A percentile compares a stretch with the other conserved stretches of the same genome.
phyloP scores from a whole-genome alignment of 352 stramenopile species.

The Globisporangium echinulatum region DNA sequence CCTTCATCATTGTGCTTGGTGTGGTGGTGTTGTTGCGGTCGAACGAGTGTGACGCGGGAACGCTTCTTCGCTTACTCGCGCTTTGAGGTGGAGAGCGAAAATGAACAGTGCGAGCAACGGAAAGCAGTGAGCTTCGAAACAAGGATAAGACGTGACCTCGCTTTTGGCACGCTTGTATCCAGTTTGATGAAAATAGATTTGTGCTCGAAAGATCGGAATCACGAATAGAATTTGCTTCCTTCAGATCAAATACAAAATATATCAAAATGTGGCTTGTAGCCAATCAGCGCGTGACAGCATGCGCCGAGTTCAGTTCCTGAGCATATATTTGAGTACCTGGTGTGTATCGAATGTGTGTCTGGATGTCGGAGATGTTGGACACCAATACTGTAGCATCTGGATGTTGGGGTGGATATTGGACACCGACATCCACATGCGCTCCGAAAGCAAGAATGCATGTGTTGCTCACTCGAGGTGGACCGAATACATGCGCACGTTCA shows the following conservation, averaged over 20 bases:
- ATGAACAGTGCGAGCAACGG: neutral
- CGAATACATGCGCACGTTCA: no score
- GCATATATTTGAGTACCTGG: neutral
- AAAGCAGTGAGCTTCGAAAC: neutral
- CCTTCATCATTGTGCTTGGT: slow-evolving; percentile 31
- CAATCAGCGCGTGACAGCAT: slow-evolving; percentile 1
- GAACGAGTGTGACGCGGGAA: no score
- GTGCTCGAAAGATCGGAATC: no score
- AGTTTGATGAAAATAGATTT: neutral
- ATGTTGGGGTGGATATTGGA: no score
- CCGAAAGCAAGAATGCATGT: no score
- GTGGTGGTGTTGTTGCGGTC: no score
- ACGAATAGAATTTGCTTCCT: neutral
- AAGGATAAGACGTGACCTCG: neutral
- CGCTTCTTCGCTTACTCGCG: no score
- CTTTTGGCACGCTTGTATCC: neutral
- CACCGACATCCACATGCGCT: no score
- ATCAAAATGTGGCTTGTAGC: neutral
- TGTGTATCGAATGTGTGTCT: neutral
- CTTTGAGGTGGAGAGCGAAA: neutral
- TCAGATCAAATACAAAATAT: neutral
- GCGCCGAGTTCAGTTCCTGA: neutral
- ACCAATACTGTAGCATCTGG: no score
- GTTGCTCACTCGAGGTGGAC: no score
- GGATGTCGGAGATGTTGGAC: no score